Base-by-base conservation (phyloP, 306 rosid species). In the Quercus alba region DNA sequence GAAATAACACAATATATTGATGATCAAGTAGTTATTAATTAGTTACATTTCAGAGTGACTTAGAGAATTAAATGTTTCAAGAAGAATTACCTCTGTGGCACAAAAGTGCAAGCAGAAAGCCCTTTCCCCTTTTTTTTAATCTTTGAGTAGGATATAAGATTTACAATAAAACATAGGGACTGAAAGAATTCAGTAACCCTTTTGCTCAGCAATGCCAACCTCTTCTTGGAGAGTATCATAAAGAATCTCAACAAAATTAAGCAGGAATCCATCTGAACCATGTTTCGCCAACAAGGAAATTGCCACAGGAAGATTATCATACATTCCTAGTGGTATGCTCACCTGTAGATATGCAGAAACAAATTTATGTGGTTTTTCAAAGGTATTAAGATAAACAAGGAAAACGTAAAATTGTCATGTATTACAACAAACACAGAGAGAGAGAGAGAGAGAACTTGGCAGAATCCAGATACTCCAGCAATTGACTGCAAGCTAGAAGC, bases 391-490 rank as follows among this genome's bases (percentile, higher is more conserved):
- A 6, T 8, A 18, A 73, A 5, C n/a, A 52, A 26, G 41, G 58
- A 58, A 78, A 58, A 68, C 25, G 56, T 21, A 26, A 6, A 72
- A 54, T 41, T 38, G 30, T 14, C 15, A 74, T 13, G 70, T 18
- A 31, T 68, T 67, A 64, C 18, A 21, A 58, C 64, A 59, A 7
- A 23, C 66, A 31, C n/a, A 62, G 73, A 11, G 75, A 80, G 62
- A 46, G 68, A 31, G 73, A 11, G 75, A 80, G 62, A 46, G 68
- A 31, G 31, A 44, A 20, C 99, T 94, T 95, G 99, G 81, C 98
- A 93, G 78, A 91, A 88, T 76, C 98, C 98, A 28, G 99, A 93
- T 58, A 93, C 93, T 67, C 93, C 98, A 55, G 90, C 97, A 80
- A 95, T 87, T 74, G 99, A 91, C 20, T 88, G 88, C 83, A 95